A percentile compares a stretch with the other conserved stretches of the same genome.
phyloP scores from a whole-genome alignment of 2,329 filamentous ascomycete genomes.

The Colletotrichum incanum region DNA sequence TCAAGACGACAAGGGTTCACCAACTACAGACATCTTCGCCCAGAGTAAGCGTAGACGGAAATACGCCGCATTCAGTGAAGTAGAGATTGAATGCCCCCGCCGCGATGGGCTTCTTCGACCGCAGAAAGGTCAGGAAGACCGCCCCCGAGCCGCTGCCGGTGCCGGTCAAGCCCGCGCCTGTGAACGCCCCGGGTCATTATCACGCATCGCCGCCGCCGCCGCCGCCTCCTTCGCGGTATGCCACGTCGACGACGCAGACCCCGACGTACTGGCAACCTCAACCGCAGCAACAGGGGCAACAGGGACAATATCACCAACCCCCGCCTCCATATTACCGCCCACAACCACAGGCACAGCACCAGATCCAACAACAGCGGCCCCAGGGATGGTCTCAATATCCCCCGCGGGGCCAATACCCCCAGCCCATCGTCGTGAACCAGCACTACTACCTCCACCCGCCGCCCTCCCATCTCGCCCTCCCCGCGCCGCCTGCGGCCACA shows the following conservation, averaged over 20 bases:
- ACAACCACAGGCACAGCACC: constrained; percentile 40
- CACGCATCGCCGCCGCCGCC: constrained; percentile 31
- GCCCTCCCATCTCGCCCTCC: constrained; percentile 20
- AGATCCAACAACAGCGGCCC: constrained; percentile 46
- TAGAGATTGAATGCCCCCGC: background rate
- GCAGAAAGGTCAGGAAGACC: constrained; percentile 46
- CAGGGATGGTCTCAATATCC: constrained; percentile 45
- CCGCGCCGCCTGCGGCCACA: constrained; percentile 6
- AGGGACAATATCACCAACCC: constrained; percentile 14
- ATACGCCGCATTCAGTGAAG: too few species aligned
- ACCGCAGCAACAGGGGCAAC: constrained; percentile 21
- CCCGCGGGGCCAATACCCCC: constrained; percentile 41
- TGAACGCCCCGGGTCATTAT: constrained; percentile 43
- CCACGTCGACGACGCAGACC: constrained; percentile 27
- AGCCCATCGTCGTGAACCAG: constrained; percentile 67
- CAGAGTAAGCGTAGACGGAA: background rate
- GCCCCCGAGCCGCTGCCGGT: constrained; percentile 27
- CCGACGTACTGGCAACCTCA: constrained; percentile 29
- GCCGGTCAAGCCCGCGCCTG: constrained; percentile 19
- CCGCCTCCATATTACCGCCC: constrained; percentile 30
- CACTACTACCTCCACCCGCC: constrained; percentile 62
- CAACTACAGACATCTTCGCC: background rate
- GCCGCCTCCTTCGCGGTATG: constrained; percentile 23
- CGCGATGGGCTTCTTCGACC: constrained; percentile 52
- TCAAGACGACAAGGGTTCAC: background rate